Percentiles rank a stretch among this genome's conserved stretches.
These are phyloP conservation scores for Jamesozyma lodderae DNA, from an alignment of 805 yeast species.

Conservation along the genomic window DNA sequence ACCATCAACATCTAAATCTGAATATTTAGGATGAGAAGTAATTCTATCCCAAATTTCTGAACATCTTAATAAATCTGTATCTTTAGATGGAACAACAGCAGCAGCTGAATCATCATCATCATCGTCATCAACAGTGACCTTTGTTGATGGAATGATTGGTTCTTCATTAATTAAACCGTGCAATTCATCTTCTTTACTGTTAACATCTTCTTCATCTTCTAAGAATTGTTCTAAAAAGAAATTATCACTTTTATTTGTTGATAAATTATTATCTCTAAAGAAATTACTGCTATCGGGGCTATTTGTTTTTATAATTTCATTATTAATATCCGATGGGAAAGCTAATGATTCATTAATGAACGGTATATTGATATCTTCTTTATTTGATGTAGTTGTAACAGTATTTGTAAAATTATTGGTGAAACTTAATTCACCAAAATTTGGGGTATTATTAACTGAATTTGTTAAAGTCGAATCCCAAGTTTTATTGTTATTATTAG, in stretches of 20 bases:
- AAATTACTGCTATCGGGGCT: conserved; percentile 1
- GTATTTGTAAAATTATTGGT: too few species aligned
- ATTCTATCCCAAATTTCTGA: conserved; percentile 95
- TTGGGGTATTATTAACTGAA: background rate
- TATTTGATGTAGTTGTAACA: too few species aligned
- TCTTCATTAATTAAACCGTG: conserved; percentile 12
- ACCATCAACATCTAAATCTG: conserved; percentile 90
- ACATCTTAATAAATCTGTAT: conserved; percentile 55
- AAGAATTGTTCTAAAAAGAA: conserved; percentile 7
- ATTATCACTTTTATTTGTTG: background rate
- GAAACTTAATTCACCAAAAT: conserved; percentile 16
- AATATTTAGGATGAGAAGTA: conserved; percentile 85
- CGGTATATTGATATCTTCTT: conserved; percentile 7
- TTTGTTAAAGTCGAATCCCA: conserved; percentile 7
- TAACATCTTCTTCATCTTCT: conserved; percentile 9
- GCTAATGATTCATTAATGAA: conserved; percentile 26
- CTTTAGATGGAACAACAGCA: conserved; percentile 61
- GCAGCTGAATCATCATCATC: conserved; percentile 17
- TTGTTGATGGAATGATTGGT: conserved; percentile 1
- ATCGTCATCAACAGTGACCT: background rate
- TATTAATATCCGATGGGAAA: conserved; percentile 19
- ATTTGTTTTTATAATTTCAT: background rate
- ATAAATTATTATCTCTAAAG: conserved; percentile 1
- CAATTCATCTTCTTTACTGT: conserved; percentile 5
- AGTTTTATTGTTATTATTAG: conserved; percentile 3